Evolutionary conservation across 2,329 filamentous ascomycete genomes (phyloP).

Genomic region (Daldinia sp.): DNA sequence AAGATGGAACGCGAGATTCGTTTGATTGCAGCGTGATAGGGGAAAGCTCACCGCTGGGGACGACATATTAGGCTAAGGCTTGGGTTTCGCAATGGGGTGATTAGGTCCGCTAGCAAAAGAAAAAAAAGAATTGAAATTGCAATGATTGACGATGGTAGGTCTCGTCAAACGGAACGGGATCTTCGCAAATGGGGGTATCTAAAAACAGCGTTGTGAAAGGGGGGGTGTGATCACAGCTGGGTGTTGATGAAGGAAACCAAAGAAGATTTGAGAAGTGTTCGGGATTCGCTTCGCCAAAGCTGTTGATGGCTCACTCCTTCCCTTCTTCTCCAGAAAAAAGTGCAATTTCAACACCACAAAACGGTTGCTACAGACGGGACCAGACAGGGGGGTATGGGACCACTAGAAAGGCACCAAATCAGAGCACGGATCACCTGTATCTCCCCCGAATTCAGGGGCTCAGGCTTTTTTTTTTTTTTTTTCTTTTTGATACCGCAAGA

Average conservation of each 20-base stretch:
- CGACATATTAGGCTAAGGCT: conserved; percentile 53
- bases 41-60: conserved; percentile 53
- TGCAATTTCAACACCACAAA: conserved; percentile 44
- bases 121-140: conserved; percentile 38
- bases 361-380: conserved; percentile 40
- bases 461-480: conserved; percentile 7
- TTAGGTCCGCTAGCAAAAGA: conserved; percentile 23
- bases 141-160: conserved; percentile 40
- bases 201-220: conserved; percentile 40
- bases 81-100: conserved; percentile 41
- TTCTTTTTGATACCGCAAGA: neutral
- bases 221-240: conserved; percentile 36
- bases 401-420: conserved; percentile 41
- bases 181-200: conserved; percentile 50
- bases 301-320: conserved; percentile 37
- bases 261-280: conserved; percentile 46
- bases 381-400: conserved; percentile 34
- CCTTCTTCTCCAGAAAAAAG: conserved; percentile 34
- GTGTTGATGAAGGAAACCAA: conserved; percentile 43
- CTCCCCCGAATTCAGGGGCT: conserved; percentile 37
- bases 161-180: conserved; percentile 41
- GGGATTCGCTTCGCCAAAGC: conserved; percentile 36
- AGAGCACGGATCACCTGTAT: conserved; percentile 40
- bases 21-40: conserved; percentile 43
- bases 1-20: conserved; percentile 37